Percentiles rank a stretch among this genome's conserved stretches.
These are phyloP conservation scores for Cantharellus cinnabarinus DNA, from an alignment of 768 basidiomycete genomes.

Conservation along the genomic window DNA sequence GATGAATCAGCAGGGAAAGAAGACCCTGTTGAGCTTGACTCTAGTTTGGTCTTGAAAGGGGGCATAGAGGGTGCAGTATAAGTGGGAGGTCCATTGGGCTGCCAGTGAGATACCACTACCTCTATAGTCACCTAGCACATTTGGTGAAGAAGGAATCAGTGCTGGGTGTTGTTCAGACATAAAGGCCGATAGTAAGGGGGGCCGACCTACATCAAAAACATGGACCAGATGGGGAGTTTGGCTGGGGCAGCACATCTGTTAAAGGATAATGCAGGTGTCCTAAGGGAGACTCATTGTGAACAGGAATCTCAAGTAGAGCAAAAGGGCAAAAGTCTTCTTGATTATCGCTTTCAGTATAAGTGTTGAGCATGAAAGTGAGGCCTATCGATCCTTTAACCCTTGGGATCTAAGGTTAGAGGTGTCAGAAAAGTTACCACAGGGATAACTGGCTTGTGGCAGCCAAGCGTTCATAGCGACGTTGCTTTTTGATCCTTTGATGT, in stretches of 20 bases:
- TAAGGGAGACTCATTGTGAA: constrained; percentile 61
- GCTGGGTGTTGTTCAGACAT: constrained; percentile 50
- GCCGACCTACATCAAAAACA: constrained; percentile 54
- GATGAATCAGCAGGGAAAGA: no score
- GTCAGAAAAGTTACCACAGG: no score
- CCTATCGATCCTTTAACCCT: constrained; percentile 39
- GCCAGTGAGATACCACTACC: constrained; percentile 23
- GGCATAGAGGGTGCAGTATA: no score
- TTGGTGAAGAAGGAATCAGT: constrained; percentile 53
- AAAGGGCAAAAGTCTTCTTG: constrained; percentile 65
- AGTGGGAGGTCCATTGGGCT: constrained; percentile 30
- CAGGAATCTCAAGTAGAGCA: constrained; percentile 65
- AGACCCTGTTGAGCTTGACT: no score
- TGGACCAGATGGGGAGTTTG: constrained; percentile 66
- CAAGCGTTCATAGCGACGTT: no score
- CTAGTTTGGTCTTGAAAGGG: no score
- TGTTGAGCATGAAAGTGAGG: constrained; percentile 69
- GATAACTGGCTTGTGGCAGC: no score
- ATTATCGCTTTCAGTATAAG: constrained; percentile 64
- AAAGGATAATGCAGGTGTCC: constrained; percentile 66
- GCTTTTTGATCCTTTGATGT: no score
- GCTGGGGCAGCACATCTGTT: constrained; percentile 65
- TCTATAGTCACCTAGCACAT: constrained; percentile 31
- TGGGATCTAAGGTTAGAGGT: no score
- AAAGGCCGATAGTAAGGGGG: constrained; percentile 33